These are phyloP conservation scores for Heteromeles arbutifolia DNA, from an alignment of 306 rosid genomes.

Conservation along the genomic window DNA sequence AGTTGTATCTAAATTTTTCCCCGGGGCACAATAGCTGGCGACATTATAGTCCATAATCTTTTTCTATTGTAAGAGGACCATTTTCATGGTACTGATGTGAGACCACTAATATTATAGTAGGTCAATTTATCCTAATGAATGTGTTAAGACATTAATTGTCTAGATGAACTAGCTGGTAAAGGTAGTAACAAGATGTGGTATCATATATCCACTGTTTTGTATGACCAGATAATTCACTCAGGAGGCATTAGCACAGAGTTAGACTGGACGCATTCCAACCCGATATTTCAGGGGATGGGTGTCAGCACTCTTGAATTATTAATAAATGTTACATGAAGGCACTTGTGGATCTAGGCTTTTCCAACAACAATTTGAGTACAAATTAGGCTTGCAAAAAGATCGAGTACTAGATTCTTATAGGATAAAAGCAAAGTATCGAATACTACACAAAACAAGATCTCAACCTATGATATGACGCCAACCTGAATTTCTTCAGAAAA, in stretches of 20 bases:
- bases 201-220: not conserved
- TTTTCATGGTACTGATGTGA: not conserved
- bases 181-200: not conserved
- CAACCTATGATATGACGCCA: slow-evolving; percentile 8
- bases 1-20: not conserved
- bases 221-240: not conserved
- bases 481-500: slow-evolving; percentile 65
- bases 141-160: not conserved
- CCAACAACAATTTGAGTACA: not conserved
- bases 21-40: not conserved
- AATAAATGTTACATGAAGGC: not conserved
- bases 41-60: not conserved
- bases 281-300: not conserved
- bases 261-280: not conserved
- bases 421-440: not conserved
- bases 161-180: not conserved
- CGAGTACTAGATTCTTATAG: not conserved
- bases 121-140: not conserved
- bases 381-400: not conserved
- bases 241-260: not conserved
- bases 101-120: not conserved
- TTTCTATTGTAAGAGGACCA: not conserved
- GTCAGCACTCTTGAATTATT: not conserved
- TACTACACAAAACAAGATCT: not conserved
- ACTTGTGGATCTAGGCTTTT: not conserved